phyloP scores from a whole-genome alignment of 208 protist species.

The Porcisia deanei region DNA sequence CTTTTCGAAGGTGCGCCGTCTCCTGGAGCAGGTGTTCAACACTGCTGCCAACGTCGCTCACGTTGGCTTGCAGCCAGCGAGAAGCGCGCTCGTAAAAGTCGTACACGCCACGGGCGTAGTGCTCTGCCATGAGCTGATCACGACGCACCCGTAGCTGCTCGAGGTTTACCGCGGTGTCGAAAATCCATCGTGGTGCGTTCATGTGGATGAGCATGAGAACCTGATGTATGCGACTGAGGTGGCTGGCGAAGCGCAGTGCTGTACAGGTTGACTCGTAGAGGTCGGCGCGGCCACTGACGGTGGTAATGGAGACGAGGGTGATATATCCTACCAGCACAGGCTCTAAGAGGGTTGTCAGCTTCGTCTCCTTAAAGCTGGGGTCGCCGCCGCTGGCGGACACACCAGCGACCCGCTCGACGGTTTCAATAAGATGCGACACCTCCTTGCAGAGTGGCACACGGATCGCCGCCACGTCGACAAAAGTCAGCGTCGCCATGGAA shows the following conservation, averaged over 20 bases:
- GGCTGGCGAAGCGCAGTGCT: conserved; percentile 61
- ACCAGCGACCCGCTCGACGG: conserved; percentile 62
- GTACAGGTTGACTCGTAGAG: conserved; percentile 64
- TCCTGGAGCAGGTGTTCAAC: conserved; percentile 60
- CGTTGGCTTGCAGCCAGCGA: conserved; percentile 62
- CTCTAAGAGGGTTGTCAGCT: conserved; percentile 79
- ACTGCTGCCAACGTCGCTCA: conserved; percentile 47
- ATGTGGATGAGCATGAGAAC: conserved; percentile 84
- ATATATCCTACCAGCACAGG: conserved; percentile 75
- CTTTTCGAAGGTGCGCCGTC: conserved; percentile 62
- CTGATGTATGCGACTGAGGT: conserved; percentile 76
- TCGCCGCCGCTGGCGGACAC: conserved; percentile 47
- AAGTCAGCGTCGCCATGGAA: conserved; percentile 87
- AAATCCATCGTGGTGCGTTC: conserved; percentile 75
- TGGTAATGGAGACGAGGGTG: conserved; percentile 83
- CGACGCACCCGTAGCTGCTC: conserved; percentile 60
- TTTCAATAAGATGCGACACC: conserved; percentile 70
- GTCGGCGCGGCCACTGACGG: conserved; percentile 74
- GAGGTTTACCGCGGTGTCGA: conserved; percentile 66
- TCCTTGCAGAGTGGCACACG: conserved; percentile 61
- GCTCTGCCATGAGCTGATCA: conserved; percentile 47
- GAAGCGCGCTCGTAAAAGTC: conserved; percentile 66
- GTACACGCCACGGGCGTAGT: conserved; percentile 70
- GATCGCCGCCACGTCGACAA: conserved; percentile 84
- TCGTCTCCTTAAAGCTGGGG: conserved; percentile 60